phyloP scores from a whole-genome alignment of 257 asterid genomes.

The Solanum pimpinellifolium region DNA sequence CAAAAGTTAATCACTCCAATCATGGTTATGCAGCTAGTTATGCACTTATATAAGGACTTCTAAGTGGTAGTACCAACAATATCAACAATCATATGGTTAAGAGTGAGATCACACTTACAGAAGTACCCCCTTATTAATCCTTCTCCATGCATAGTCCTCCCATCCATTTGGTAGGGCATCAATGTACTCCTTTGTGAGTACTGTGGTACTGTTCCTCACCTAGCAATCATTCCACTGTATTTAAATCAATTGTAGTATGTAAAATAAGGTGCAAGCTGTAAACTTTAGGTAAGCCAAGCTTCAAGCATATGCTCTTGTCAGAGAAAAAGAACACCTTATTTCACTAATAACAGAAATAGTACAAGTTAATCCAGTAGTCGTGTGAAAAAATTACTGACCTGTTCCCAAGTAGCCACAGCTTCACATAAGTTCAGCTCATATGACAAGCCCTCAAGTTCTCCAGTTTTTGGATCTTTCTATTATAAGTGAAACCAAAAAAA shows the following conservation, averaged over 20 bases:
- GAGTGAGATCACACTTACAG: constrained; percentile 48
- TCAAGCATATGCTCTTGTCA: not conserved
- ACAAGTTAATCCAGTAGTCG: not conserved
- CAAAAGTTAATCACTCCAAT: not conserved
- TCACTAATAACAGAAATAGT: not conserved
- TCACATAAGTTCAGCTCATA: constrained; percentile 73
- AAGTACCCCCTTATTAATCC: constrained; percentile 85
- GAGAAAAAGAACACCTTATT: not conserved
- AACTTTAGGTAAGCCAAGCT: not conserved
- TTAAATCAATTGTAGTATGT: constrained; percentile 43
- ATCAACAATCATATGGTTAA: not conserved
- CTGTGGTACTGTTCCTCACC: constrained; percentile 92
- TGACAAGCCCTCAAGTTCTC: constrained; percentile 78
- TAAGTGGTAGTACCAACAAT: not conserved
- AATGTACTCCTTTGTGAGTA: constrained; percentile 83
- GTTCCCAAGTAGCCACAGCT: constrained; percentile 99
- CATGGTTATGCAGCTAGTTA: not conserved
- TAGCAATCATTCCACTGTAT: constrained; percentile 74
- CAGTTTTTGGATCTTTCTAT: constrained; percentile 96
- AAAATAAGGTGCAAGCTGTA: not conserved
- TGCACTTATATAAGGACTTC: not conserved
- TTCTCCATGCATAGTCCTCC: constrained; percentile 94
- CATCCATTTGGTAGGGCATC: constrained; percentile 96
- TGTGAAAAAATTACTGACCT: constrained; percentile 42
- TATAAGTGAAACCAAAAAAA: not conserved